These are phyloP conservation scores for Rugosomyces carneus DNA, from an alignment of 1,284 basidiomycete genomes.

Conservation along the genomic window DNA sequence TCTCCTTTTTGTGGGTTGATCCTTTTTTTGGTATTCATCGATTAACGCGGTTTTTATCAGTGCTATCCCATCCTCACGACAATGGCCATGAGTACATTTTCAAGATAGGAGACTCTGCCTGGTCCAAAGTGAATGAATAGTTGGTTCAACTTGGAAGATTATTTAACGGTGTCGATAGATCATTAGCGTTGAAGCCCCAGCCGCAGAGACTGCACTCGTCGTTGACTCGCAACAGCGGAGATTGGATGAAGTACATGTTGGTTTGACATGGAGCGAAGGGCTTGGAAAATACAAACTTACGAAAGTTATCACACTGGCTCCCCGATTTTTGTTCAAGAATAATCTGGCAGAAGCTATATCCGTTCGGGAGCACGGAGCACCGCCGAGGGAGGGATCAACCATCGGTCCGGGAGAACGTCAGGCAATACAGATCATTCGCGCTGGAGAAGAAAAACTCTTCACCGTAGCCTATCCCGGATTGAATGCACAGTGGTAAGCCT, in stretches of 20 bases:
- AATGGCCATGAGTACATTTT: constrained; percentile 84
- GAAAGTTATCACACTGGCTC: constrained; percentile 90
- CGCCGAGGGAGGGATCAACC: constrained; percentile 62
- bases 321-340: constrained; percentile 91
- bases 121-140: constrained; percentile 70
- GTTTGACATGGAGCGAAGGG: constrained; percentile 91
- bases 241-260: constrained; percentile 80
- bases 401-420: constrained; percentile 66
- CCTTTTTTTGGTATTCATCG: background rate
- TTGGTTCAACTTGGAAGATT: constrained; percentile 1
- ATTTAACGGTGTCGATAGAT: constrained; percentile 6
- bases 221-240: constrained; percentile 65
- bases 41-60: constrained; percentile 38
- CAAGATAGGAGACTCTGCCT: constrained; percentile 80
- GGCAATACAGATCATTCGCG: constrained; percentile 67
- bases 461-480: constrained; percentile 84
- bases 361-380: constrained; percentile 81
- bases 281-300: constrained; percentile 95
- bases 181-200: constrained; percentile 85
- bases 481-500: constrained; percentile 73
- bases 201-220: constrained; percentile 83
- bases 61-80: constrained; percentile 85
- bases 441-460: constrained; percentile 65
- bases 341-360: constrained; percentile 64
- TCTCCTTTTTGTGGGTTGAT: constrained; percentile 68